A percentile compares a stretch with the other conserved stretches of the same genome.
These are phyloP conservation scores for Galeopsis tetrahit DNA, from an alignment of 257 asterid genomes.

Conservation along the genomic window DNA sequence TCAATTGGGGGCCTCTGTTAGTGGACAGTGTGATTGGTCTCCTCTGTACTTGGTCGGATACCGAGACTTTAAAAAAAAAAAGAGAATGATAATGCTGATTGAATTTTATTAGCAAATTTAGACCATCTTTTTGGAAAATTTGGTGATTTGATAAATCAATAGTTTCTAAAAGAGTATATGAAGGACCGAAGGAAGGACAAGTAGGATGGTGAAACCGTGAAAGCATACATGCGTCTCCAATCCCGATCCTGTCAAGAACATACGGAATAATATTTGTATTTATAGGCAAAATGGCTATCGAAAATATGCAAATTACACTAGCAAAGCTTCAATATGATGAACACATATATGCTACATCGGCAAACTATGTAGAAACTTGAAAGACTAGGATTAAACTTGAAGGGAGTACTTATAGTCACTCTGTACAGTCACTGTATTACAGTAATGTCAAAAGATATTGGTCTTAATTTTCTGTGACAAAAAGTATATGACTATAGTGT, in stretches of 20 bases:
- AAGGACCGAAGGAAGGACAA: not conserved
- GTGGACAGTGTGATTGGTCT: too few relatives aligned
- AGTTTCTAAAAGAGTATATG: not conserved
- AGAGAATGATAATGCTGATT: not conserved
- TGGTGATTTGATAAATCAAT: not conserved
- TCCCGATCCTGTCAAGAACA: not conserved
- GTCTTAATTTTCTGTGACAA: not conserved
- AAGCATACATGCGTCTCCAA: not conserved
- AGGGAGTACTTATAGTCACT: too few relatives aligned
- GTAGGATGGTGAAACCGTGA: slow-evolving; percentile 3
- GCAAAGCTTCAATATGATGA: not conserved
- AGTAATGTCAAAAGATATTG: not conserved
- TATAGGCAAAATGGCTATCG: not conserved
- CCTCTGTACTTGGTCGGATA: too few relatives aligned
- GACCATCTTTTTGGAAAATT: not conserved
- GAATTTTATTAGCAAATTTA: not conserved
- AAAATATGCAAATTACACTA: not conserved
- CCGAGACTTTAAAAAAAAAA: too few relatives aligned
- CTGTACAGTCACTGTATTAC: not conserved
- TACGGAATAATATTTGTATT: not conserved
- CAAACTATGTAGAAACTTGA: slow-evolving; percentile 1
- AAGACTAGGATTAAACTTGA: not conserved
- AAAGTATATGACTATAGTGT: not conserved
- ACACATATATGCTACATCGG: not conserved
- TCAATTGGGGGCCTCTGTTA: too few relatives aligned